Percentiles rank a stretch among this genome's conserved stretches.
Conservation (phyloP, 129 eudicot species). For the Mikania micrantha region DNA sequence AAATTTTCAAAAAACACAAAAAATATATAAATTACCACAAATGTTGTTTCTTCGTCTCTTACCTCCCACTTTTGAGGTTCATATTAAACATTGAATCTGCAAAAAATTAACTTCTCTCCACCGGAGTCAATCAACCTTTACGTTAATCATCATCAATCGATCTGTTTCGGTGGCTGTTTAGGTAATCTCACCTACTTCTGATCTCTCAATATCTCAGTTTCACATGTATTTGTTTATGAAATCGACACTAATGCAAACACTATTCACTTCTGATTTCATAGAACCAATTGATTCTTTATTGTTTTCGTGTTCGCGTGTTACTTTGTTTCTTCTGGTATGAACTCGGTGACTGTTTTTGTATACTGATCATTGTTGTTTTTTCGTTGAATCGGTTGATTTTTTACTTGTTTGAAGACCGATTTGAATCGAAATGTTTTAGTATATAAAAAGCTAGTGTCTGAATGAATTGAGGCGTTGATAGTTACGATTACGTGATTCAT, state of each 20-base stretch:
- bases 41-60: too few species aligned
- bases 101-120: background rate
- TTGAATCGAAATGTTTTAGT: background rate
- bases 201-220: background rate
- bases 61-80: too few species aligned
- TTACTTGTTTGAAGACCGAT: constrained; percentile 10
- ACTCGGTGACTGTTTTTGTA: background rate
- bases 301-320: background rate
- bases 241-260: background rate
- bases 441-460: background rate
- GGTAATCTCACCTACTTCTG: background rate
- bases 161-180: background rate
- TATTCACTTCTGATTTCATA: background rate
- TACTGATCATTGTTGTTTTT: background rate
- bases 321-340: background rate
- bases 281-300: background rate
- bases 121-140: background rate
- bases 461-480: background rate
- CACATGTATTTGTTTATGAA: constrained; percentile 2
- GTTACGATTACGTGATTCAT: constrained; percentile 2
- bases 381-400: constrained; percentile 7
- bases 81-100: background rate
- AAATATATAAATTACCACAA: too few species aligned
- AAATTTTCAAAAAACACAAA: too few species aligned
- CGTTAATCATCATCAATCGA: constrained; percentile 15